These are phyloP conservation scores for Candida glucosophila DNA, from an alignment of 1,139 yeast genomes.

Conservation along the genomic window DNA sequence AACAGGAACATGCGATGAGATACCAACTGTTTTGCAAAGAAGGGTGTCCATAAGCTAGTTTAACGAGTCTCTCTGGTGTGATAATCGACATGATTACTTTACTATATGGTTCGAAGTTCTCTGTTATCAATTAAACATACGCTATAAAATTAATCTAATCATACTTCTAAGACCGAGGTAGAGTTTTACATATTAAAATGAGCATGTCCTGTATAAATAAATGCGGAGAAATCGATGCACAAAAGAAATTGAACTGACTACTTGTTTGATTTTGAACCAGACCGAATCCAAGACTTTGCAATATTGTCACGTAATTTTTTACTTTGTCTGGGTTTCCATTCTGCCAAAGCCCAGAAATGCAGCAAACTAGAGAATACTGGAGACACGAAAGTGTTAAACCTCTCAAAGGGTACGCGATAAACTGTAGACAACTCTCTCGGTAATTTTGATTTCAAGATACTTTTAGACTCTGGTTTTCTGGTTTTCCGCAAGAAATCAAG, in stretches of 20 bases:
- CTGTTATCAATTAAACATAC: neutral
- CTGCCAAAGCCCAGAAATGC: slow-evolving; percentile 64
- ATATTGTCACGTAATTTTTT: slow-evolving; percentile 41
- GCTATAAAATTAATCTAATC: neutral
- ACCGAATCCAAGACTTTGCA: slow-evolving; percentile 26
- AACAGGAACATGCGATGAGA: slow-evolving; percentile 65
- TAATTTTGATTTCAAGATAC: slow-evolving; percentile 8
- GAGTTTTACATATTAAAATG: neutral
- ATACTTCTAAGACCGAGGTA: neutral
- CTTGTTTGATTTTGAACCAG: slow-evolving; percentile 4
- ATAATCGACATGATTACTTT: slow-evolving; percentile 18
- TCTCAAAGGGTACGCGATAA: slow-evolving; percentile 18
- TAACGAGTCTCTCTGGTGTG: slow-evolving; percentile 55
- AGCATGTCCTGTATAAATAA: too few relatives aligned
- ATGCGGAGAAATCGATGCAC: neutral
- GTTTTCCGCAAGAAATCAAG: too few relatives aligned
- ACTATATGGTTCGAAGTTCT: slow-evolving; percentile 13
- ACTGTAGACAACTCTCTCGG: slow-evolving; percentile 19
- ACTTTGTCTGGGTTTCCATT: slow-evolving; percentile 44
- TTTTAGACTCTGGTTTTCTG: slow-evolving; percentile 8
- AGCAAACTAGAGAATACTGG: slow-evolving; percentile 37
- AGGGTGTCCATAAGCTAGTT: slow-evolving; percentile 46
- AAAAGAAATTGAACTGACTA: slow-evolving; percentile 1
- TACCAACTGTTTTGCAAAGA: slow-evolving; percentile 54
- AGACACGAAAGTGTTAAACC: slow-evolving; percentile 25